These are phyloP conservation scores for Cryphonectria japonica DNA, from an alignment of 2,329 filamentous ascomycete genomes.

Conservation along the genomic window DNA sequence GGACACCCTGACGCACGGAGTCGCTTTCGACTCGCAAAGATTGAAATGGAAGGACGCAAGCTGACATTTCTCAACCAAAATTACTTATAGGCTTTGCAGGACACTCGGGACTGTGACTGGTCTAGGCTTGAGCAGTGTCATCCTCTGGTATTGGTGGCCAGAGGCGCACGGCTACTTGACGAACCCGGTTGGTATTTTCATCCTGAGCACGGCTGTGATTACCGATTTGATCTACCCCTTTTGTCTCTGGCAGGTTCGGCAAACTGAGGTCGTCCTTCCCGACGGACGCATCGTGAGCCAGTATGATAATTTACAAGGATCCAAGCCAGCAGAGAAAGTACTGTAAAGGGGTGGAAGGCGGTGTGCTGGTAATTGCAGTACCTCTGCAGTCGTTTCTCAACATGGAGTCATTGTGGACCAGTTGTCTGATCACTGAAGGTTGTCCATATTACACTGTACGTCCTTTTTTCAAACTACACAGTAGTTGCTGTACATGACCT, in stretches of 20 bases:
- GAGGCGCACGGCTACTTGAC: slow-evolving; percentile 53
- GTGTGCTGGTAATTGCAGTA: not conserved
- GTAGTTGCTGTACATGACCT: not conserved
- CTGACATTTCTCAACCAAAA: slow-evolving; percentile 11
- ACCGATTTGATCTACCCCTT: slow-evolving; percentile 52
- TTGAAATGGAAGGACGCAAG: not conserved
- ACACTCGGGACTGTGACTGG: slow-evolving; percentile 48
- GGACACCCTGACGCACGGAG: too few species aligned
- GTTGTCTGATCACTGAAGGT: not conserved
- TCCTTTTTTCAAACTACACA: not conserved
- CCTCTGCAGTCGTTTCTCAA: not conserved
- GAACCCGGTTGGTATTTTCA: slow-evolving; percentile 47
- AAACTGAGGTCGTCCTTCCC: slow-evolving; percentile 43
- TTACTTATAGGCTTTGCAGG: slow-evolving; percentile 45
- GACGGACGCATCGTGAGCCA: slow-evolving; percentile 42
- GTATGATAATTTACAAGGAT: not conserved
- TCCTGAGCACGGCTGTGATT: slow-evolving; percentile 44
- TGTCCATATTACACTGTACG: not conserved
- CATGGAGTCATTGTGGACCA: not conserved
- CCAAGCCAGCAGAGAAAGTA: slow-evolving; percentile 11
- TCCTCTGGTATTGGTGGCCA: slow-evolving; percentile 56
- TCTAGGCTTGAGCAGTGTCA: slow-evolving; percentile 42
- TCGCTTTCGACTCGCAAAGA: not conserved
- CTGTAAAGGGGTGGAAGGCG: not conserved
- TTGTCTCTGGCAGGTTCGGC: slow-evolving; percentile 44